Percentiles rank a stretch among this genome's conserved stretches.
These are phyloP conservation scores for Jimgerdemannia lactiflua DNA, from an alignment of 192 early-diverging fungal species.

Conservation along the genomic window DNA sequence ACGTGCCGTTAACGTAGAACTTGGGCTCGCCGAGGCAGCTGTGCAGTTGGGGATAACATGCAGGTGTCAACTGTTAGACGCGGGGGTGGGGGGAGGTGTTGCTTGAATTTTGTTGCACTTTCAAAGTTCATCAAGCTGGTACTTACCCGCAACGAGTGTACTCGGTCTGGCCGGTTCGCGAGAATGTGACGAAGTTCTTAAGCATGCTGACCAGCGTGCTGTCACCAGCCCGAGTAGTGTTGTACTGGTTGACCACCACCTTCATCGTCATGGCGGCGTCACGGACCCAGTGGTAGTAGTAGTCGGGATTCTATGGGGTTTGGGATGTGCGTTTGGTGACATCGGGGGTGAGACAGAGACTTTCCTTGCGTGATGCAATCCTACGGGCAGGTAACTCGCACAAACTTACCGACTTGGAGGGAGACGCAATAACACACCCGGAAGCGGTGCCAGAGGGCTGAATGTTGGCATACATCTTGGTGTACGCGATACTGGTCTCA, in stretches of 20 bases:
- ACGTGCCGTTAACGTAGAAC: slow-evolving; percentile 51
- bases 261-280: slow-evolving; percentile 61
- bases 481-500: neutral
- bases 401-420: neutral
- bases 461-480: slow-evolving; percentile 3
- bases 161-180: slow-evolving; percentile 17
- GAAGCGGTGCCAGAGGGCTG: neutral
- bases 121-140: neutral
- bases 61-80: slow-evolving; percentile 6
- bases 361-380: neutral
- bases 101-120: neutral
- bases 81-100: too few relatives aligned
- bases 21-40: slow-evolving; percentile 65
- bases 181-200: slow-evolving; percentile 36
- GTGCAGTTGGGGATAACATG: neutral
- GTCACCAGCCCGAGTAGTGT: slow-evolving; percentile 16
- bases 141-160: slow-evolving; percentile 8
- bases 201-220: slow-evolving; percentile 16
- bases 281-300: slow-evolving; percentile 75
- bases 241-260: slow-evolving; percentile 31
- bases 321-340: neutral
- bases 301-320: slow-evolving; percentile 45
- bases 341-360: neutral
- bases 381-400: too few relatives aligned
- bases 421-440: slow-evolving; percentile 5